These are phyloP conservation scores for Quercus wislizeni DNA, from an alignment of 306 rosid genomes.

Conservation along the genomic window DNA sequence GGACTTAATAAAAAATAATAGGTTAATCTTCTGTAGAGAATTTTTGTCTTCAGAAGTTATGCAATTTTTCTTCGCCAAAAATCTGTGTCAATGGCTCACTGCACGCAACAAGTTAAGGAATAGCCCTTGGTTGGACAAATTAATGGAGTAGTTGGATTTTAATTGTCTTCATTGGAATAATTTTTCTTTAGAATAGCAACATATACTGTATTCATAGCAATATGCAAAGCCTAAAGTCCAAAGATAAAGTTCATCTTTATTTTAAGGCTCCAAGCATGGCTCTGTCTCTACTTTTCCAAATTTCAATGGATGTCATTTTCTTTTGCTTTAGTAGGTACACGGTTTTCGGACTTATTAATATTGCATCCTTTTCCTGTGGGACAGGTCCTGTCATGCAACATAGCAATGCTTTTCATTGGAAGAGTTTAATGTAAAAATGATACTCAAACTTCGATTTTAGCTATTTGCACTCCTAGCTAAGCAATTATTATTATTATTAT, in stretches of 20 bases:
- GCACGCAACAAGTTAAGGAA: neutral
- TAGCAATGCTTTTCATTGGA: neutral
- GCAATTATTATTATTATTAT: neutral
- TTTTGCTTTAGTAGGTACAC: constrained; percentile 2
- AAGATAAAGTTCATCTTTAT: neutral
- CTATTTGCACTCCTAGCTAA: neutral
- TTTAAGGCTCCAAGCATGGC: neutral
- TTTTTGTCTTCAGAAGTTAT: neutral
- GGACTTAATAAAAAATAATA: too few species aligned
- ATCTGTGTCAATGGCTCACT: neutral
- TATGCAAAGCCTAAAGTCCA: neutral
- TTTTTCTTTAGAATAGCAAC: neutral
- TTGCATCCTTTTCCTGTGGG: neutral
- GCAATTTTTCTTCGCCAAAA: neutral
- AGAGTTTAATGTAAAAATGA: neutral
- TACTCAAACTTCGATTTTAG: neutral
- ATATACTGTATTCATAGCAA: neutral
- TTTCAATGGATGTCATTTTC: neutral
- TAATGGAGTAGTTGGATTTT: neutral
- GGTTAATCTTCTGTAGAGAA: neutral
- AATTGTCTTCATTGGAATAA: neutral
- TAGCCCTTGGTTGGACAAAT: neutral
- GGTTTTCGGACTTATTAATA: neutral
- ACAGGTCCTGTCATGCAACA: neutral
- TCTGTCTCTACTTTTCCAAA: neutral